Evolutionary conservation across 1,284 basidiomycete genomes (phyloP).

Genomic region (Fomes fomentarius): DNA sequence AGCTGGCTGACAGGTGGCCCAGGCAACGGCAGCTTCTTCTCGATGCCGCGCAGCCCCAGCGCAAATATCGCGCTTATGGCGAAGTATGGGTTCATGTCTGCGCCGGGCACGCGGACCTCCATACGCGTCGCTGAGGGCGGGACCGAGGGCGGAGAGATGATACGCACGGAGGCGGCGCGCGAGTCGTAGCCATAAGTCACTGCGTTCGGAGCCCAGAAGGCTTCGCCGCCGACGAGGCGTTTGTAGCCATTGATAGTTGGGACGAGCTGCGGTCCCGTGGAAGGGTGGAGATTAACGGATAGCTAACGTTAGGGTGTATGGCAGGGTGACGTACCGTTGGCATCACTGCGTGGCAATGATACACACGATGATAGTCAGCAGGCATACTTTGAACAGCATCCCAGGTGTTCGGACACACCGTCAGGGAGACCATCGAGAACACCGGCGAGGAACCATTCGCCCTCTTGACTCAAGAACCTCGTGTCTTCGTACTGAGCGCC

Average conservation of each 20-base stretch:
- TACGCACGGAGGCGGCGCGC: constrained; percentile 87
- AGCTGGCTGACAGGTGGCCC: constrained; percentile 72
- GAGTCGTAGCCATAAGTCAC: constrained; percentile 96
- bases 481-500: constrained; percentile 82
- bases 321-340: constrained; percentile 29
- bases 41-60: constrained; percentile 86
- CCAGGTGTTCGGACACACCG: constrained; percentile 48
- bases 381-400: neutral
- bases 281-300: neutral
- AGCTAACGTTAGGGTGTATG: too few species aligned
- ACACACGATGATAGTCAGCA: neutral
- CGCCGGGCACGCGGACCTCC: constrained; percentile 93
- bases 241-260: constrained; percentile 99
- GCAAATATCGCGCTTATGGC: constrained; percentile 86
- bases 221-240: constrained; percentile 91
- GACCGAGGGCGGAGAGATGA: constrained; percentile 89
- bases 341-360: constrained; percentile 39
- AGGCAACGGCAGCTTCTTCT: constrained; percentile 71
- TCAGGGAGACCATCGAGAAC: constrained; percentile 88
- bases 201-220: constrained; percentile 94
- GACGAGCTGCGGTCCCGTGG: constrained; percentile 61
- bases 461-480: constrained; percentile 80
- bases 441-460: constrained; percentile 94
- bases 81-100: constrained; percentile 94
- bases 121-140: constrained; percentile 82